phyloP scores from a whole-genome alignment of 306 rosid genomes.

The Vigna unguiculata region DNA sequence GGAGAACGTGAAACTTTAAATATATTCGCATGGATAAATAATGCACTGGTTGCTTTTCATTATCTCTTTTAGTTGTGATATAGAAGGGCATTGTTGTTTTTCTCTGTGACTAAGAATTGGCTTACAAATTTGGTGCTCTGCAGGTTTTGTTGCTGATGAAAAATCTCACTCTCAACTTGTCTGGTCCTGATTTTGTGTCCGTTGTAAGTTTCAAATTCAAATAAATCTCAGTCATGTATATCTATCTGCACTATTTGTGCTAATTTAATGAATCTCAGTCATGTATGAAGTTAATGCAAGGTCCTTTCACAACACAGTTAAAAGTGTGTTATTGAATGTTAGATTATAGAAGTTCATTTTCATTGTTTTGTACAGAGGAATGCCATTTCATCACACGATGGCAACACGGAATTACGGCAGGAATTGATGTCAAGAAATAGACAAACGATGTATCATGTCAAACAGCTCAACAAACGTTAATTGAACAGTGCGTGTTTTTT shows the following conservation, averaged over 20 bases:
- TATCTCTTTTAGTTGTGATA: neutral
- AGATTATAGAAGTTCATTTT: conserved; percentile 19
- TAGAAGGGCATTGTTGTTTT: neutral
- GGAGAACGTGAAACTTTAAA: no score
- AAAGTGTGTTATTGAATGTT: no score
- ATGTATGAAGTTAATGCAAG: no score
- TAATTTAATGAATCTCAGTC: neutral
- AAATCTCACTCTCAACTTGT: conserved; percentile 81
- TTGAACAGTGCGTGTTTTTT: conserved; percentile 39
- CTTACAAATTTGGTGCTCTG: conserved; percentile 43
- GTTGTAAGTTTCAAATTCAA: conserved; percentile 56
- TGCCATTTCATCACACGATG: conserved; percentile 56
- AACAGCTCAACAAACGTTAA: conserved; percentile 42
- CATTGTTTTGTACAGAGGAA: conserved; percentile 53
- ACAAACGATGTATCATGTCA: conserved; percentile 54
- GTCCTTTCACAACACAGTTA: no score
- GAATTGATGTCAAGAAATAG: conserved; percentile 47
- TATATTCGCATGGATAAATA: no score
- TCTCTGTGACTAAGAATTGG: neutral
- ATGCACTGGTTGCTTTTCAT: neutral
- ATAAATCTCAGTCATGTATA: neutral
- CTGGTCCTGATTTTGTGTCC: conserved; percentile 78
- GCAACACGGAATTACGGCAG: conserved; percentile 45
- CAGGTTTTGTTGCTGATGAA: conserved; percentile 85
- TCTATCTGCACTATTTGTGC: neutral